Base-by-base conservation (phyloP, 2,329 filamentous ascomycete species). In the Neobulgaria alba region DNA sequence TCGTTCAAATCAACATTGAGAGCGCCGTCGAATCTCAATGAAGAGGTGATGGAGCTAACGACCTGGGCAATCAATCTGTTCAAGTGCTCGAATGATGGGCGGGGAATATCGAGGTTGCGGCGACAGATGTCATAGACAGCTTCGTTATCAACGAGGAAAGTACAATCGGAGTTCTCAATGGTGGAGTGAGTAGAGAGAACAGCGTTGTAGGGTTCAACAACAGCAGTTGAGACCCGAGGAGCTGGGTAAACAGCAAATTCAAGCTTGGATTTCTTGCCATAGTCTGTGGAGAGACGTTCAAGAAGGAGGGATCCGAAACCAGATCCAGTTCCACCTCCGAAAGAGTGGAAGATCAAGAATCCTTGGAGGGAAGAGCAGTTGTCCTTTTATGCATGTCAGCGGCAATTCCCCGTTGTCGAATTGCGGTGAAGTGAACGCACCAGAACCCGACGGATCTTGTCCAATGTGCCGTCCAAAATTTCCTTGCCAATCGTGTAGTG, bases 401-500 rank as follows among this genome's bases (percentile, higher is more conserved):
- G 7, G 23, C 12, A 7, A 7, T 26, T 26, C 23, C 23, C n/a
- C n/a, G n/a, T n/a, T n/a, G n/a, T n/a, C n/a, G n/a, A n/a, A 26
- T 7, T 26, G 12, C 7, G 12, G 12, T 12, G 23, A 7, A 7
- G 12, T 26, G 12, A 7, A 26, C 23, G 7, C 7, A 26, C 23
- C 23, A 26, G 12, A 57, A 96, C 89, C 58, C 86, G 87, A 67
- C 92, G 87, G 55, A 98, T 85, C 79, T 94, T 94, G 77, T 98
- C 92, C 57, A 96, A 74, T 49, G 96, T 92, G 66, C 89, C 82
- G 67, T 98, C 92, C 59, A 96, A 95, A 68, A 98, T 80, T 77
- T 98, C 92, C 79, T 96, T 96, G 66, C 92, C 92, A 59, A 96
- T 89, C 51, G 92, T 98, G 79, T 98, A 98, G 77, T 98, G 92